Evolutionary conservation across 805 yeast genomes (phyloP), one percentile per base, ranked within the genome.

Genomic region (Blastobotrys americana): DNA sequence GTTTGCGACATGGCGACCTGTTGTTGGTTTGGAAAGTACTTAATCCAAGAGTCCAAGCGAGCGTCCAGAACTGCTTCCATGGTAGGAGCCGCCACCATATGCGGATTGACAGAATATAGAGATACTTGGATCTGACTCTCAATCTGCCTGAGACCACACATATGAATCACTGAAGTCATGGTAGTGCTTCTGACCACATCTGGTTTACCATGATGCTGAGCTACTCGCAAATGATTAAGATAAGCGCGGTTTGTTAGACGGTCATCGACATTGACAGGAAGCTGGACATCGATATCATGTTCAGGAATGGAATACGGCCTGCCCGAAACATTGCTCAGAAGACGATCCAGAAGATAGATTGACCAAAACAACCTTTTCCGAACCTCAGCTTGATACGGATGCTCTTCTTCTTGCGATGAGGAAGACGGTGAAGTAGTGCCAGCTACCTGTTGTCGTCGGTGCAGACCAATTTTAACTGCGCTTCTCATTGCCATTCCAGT

Each of bases 401-500:
- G 47, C 17, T 43, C 35, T 17, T 43, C 36, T 3, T 23, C 27
- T n/a, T 25, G 28, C 31, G 43, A 25, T n/a, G n/a, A n/a, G n/a
- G n/a, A n/a, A n/a, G n/a, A n/a, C n/a, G n/a, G n/a, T n/a, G n/a
- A n/a, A n/a, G n/a, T n/a, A 13, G 31, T 13, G 31, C 10, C 13
- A 8, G 31, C 31, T 8, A 13, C 37, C 6, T 33, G 38, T 40
- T 46, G 50, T 16, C 38, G 35, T 10, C 43, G 36, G 36, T 46
- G 50, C 20, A 46, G 44, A 8, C 50, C 50, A 10, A 46, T 39
- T 35, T 46, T 43, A 2, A 40, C 47, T 5, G 50, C 47, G 9
- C 37, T 23, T n/a, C 50, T 33, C 50, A 46, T 46, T 15, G 47
- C 47, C 44, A 34, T 43, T 15, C 50, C 50, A 5, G 40, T 16